These are phyloP conservation scores for Elongisporangium senticosum DNA, from an alignment of 352 stramenopile species.

Conservation along the genomic window DNA sequence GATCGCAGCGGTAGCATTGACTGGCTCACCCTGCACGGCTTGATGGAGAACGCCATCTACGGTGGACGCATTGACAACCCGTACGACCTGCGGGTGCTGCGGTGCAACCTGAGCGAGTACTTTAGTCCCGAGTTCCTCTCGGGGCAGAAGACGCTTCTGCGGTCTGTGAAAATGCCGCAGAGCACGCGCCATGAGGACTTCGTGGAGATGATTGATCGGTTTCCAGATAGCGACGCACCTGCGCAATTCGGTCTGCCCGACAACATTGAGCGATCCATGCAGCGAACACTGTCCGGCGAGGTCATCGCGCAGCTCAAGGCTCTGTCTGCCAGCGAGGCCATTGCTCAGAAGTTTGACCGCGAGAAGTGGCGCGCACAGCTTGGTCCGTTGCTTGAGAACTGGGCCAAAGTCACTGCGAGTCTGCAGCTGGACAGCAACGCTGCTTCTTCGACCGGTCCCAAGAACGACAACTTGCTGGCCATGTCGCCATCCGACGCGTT, in stretches of 20 bases:
- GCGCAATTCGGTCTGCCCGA: constrained; percentile 89
- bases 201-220: constrained; percentile 61
- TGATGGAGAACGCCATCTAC: constrained; percentile 96
- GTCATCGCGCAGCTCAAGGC: constrained; percentile 87
- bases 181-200: constrained; percentile 59
- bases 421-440: constrained; percentile 41
- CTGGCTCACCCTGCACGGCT: constrained; percentile 88
- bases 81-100: constrained; percentile 89
- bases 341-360: constrained; percentile 81
- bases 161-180: constrained; percentile 70
- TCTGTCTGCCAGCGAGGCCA: constrained; percentile 63
- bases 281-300: constrained; percentile 78
- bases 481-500: constrained; percentile 87
- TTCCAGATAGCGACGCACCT: constrained; percentile 71
- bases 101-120: constrained; percentile 81
- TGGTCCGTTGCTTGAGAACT: constrained; percentile 86
- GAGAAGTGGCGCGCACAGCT: constrained; percentile 89
- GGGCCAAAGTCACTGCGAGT: constrained; percentile 73
- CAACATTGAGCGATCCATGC: constrained; percentile 93
- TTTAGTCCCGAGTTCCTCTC: constrained; percentile 80
- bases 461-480: constrained; percentile 30
- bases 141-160: constrained; percentile 51
- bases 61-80: constrained; percentile 92
- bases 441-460: constrained; percentile 9
- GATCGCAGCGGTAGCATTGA: constrained; percentile 43